These are phyloP conservation scores for Eutrema salsugineum DNA, from an alignment of 441 rosid species.

Conservation along the genomic window DNA sequence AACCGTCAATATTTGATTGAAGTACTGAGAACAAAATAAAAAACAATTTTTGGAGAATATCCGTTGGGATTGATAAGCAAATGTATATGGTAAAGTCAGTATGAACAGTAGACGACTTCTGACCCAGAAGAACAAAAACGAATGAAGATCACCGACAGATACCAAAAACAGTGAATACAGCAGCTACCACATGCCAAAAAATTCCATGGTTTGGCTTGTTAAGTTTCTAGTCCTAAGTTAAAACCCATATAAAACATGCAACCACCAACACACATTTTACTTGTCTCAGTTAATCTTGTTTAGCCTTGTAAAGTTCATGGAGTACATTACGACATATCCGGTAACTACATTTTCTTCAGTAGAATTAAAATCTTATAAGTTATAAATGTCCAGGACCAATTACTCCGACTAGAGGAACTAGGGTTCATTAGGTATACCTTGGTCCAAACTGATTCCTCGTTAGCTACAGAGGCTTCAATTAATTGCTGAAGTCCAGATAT, in stretches of 20 bases:
- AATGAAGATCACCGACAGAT: conserved; percentile 3
- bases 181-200: neutral
- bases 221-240: neutral
- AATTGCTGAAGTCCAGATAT: conserved; percentile 75
- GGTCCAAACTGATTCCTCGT: conserved; percentile 70
- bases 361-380: neutral
- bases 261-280: neutral
- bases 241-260: neutral
- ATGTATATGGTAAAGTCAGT: conserved; percentile 5
- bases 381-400: neutral
- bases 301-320: neutral
- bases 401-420: neutral
- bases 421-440: conserved; percentile 43
- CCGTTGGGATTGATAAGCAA: conserved; percentile 20
- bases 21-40: conserved; percentile 57
- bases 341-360: neutral
- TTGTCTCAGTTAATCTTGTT: neutral
- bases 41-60: neutral
- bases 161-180: neutral
- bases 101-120: neutral
- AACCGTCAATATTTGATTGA: conserved; percentile 94
- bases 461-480: conserved; percentile 70
- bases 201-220: neutral
- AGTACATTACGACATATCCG: neutral
- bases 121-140: neutral